These are phyloP conservation scores for Pogostemon cablin DNA, from an alignment of 257 asterid genomes.

Conservation along the genomic window DNA sequence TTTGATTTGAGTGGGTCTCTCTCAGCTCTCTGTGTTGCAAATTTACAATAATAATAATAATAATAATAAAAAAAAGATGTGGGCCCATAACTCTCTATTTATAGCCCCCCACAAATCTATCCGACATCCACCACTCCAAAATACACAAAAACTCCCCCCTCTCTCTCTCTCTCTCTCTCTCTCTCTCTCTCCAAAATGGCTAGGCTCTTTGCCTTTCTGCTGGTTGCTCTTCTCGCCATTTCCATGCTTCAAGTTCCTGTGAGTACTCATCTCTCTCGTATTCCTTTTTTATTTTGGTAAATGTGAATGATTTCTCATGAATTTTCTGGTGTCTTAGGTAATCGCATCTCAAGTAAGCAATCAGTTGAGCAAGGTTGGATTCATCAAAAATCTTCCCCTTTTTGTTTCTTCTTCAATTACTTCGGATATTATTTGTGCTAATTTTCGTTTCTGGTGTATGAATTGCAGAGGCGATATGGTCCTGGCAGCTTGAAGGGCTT, in stretches of 20 bases:
- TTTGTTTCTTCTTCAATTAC: not conserved
- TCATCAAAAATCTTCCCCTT: not conserved
- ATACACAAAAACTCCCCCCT: not conserved
- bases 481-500: conserved; percentile 50
- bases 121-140: not conserved
- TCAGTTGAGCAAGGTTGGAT: conserved; percentile 33
- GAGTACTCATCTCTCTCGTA: conserved; percentile 12
- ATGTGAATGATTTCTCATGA: not conserved
- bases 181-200: conserved; percentile 31
- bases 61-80: no score
- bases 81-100: conserved; percentile 33
- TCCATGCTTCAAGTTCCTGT: conserved; percentile 45
- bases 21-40: not conserved
- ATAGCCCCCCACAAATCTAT: conserved; percentile 35
- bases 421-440: not conserved
- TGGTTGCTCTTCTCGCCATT: conserved; percentile 38
- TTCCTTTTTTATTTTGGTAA: not conserved
- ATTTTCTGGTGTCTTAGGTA: conserved; percentile 22
- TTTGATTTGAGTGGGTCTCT: not conserved
- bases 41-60: no score
- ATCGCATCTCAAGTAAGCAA: conserved; percentile 34
- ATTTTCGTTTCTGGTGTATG: not conserved
- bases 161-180: not conserved
- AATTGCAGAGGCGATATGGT: conserved; percentile 40
- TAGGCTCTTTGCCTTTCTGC: conserved; percentile 39